These are phyloP conservation scores for Cutaneotrichosporon cyanovorans DNA, from an alignment of 1,284 basidiomycete genomes.

Conservation along the genomic window DNA sequence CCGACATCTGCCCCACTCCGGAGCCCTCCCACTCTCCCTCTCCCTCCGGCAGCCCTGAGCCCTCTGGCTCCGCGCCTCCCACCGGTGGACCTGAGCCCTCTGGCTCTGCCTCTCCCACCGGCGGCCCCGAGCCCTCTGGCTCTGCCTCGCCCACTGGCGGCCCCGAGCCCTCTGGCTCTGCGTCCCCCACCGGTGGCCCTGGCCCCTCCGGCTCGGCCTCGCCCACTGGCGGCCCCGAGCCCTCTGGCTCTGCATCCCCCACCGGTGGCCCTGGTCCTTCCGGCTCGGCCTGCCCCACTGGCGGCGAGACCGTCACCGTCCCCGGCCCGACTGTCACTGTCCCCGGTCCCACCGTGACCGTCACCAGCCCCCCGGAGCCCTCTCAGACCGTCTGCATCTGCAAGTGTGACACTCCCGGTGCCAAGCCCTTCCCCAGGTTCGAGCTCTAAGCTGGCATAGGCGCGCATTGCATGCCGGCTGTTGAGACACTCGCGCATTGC, in stretches of 20 bases:
- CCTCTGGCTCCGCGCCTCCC: no score
- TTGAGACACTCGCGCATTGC: no score
- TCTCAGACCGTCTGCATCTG: slow-evolving; percentile 5
- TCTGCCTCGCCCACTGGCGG: no score
- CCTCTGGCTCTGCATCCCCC: no score
- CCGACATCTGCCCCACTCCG: no score
- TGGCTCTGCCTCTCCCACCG: no score
- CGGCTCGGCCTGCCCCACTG: neutral
- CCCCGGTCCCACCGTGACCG: neutral
- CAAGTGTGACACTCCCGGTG: slow-evolving; percentile 2
- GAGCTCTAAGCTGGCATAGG: slow-evolving; percentile 4
- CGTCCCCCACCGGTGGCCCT: no score
- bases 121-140: no score
- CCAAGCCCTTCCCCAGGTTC: slow-evolving; percentile 12
- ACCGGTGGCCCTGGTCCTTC: neutral
- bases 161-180: neutral
- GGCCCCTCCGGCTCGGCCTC: neutral
- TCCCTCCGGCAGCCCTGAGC: no score
- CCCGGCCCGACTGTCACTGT: neutral
- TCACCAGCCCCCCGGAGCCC: neutral
- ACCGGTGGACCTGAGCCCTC: no score
- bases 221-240: neutral
- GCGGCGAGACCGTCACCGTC: slow-evolving; percentile 3
- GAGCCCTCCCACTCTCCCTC: no score
- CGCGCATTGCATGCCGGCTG: no score